A percentile compares a stretch with the other conserved stretches of the same genome.
Evolutionary conservation across 768 basidiomycete species (phyloP).

Genomic region (Roridomyces roridus): DNA sequence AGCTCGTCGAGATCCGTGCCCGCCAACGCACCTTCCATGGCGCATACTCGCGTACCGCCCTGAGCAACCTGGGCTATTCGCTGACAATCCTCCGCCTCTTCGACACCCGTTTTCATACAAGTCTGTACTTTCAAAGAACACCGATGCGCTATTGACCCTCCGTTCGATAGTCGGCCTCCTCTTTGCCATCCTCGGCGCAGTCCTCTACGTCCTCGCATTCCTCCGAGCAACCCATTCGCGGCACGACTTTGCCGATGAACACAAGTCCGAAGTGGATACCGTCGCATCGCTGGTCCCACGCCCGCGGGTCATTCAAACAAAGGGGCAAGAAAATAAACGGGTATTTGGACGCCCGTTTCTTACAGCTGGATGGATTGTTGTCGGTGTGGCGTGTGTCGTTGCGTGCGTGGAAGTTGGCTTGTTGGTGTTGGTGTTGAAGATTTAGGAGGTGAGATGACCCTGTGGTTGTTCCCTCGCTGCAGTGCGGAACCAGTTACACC

Average conservation of each 20-base stretch:
- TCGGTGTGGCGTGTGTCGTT: constrained; percentile 66
- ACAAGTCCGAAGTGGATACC: constrained; percentile 35
- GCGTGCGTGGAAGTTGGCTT: constrained; percentile 69
- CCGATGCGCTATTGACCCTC: not conserved
- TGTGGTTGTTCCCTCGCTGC: too few species aligned
- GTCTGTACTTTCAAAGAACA: constrained; percentile 47
- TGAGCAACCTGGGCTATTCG: constrained; percentile 76
- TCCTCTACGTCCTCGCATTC: constrained; percentile 65
- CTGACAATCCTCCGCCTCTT: constrained; percentile 82
- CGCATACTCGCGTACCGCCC: constrained; percentile 78
- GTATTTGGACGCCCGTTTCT: constrained; percentile 80
- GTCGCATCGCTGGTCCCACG: constrained; percentile 7
- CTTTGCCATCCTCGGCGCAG: constrained; percentile 64
- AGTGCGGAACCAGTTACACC: too few species aligned
- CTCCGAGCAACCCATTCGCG: constrained; percentile 68
- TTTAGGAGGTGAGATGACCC: constrained; percentile 37
- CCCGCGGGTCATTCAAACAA: constrained; percentile 50
- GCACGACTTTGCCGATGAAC: constrained; percentile 78
- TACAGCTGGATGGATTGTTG: constrained; percentile 80
- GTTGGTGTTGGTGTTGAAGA: constrained; percentile 62
- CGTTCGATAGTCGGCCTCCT: constrained; percentile 61
- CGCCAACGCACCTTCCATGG: constrained; percentile 85
- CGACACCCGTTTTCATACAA: constrained; percentile 72
- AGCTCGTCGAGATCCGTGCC: constrained; percentile 78
- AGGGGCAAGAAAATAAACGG: constrained; percentile 64